Conservation (phyloP, 768 basidiomycete genomes). For the Naematelia encephala region DNA sequence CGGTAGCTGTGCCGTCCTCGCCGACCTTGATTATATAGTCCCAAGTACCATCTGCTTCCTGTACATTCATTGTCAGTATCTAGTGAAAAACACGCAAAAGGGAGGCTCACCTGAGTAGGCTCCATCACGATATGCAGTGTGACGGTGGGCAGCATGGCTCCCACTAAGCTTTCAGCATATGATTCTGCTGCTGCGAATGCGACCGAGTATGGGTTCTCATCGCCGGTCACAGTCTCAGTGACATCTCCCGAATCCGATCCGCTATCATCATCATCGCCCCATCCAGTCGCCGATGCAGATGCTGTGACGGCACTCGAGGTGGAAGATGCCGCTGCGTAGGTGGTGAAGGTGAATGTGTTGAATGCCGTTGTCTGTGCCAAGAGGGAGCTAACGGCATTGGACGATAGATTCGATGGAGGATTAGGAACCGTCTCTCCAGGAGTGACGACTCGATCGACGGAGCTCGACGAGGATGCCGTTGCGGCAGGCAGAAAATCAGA, state of each 20-base stretch:
- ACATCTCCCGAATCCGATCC: not conserved
- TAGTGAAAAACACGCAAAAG: not conserved
- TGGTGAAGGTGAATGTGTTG: slow-evolving; percentile 37
- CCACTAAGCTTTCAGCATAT: slow-evolving; percentile 31
- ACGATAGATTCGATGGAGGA: slow-evolving; percentile 12
- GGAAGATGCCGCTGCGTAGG: slow-evolving; percentile 19
- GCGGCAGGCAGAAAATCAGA: not conserved
- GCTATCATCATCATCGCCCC: slow-evolving; percentile 8
- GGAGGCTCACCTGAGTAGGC: slow-evolving; percentile 46
- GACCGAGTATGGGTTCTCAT: slow-evolving; percentile 11
- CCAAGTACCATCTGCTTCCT: slow-evolving; percentile 50
- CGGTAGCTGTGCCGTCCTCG: slow-evolving; percentile 47
- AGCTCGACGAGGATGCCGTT: not conserved
- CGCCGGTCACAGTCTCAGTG: not conserved
- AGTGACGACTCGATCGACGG: not conserved
- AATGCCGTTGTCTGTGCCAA: slow-evolving; percentile 32
- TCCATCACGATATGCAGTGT: slow-evolving; percentile 45
- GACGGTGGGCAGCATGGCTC: slow-evolving; percentile 39
- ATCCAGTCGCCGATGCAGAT: slow-evolving; percentile 13
- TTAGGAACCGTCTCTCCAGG: slow-evolving; percentile 1
- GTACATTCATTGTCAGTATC: not conserved
- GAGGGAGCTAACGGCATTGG: slow-evolving; percentile 28
- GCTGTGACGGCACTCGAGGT: slow-evolving; percentile 6
- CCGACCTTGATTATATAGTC: slow-evolving; percentile 49
- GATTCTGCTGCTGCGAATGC: slow-evolving; percentile 30